Percentiles rank a stretch among this genome's conserved stretches.
Conservation (phyloP, 1,284 basidiomycete genomes). For the Thelephora terrestris region DNA sequence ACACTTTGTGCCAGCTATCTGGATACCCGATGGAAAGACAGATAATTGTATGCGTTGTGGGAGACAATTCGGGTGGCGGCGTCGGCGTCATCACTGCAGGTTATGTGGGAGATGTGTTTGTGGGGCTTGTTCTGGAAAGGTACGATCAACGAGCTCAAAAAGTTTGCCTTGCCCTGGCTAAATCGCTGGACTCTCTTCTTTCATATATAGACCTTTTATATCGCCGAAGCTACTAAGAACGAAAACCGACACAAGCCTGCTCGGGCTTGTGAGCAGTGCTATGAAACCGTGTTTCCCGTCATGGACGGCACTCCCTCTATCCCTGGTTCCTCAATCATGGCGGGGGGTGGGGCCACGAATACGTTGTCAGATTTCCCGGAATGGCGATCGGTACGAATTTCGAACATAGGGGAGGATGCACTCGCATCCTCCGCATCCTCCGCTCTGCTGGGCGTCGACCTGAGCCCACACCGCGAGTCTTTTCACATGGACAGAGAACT, state of each 20-base stretch:
- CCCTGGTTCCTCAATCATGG: neutral
- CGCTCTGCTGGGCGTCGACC: constrained; percentile 33
- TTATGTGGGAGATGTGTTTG: constrained; percentile 86
- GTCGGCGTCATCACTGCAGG: constrained; percentile 83
- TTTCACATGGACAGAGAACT: constrained; percentile 7
- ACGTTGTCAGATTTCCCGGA: constrained; percentile 40
- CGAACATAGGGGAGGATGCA: constrained; percentile 11
- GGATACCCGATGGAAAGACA: constrained; percentile 83
- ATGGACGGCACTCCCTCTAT: constrained; percentile 26
- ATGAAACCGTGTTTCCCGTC: constrained; percentile 75
- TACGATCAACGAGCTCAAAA: constrained; percentile 23
- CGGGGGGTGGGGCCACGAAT: constrained; percentile 13
- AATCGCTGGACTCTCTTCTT: neutral
- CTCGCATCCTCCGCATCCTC: constrained; percentile 19
- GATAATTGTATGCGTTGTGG: constrained; percentile 79
- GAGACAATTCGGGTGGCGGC: constrained; percentile 67
- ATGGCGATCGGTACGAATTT: constrained; percentile 33
- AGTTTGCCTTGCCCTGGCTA: constrained; percentile 4
- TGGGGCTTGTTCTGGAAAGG: constrained; percentile 70
- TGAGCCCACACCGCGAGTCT: constrained; percentile 18
- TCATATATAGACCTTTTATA: constrained; percentile 60
- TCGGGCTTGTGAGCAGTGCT: constrained; percentile 78
- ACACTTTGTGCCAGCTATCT: constrained; percentile 85
- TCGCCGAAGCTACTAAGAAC: constrained; percentile 39
- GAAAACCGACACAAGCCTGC: constrained; percentile 44